A percentile compares a stretch with the other conserved stretches of the same genome.
Evolutionary conservation across 148 eudicot species (phyloP).

Genomic region (Nepenthes gracilis): DNA sequence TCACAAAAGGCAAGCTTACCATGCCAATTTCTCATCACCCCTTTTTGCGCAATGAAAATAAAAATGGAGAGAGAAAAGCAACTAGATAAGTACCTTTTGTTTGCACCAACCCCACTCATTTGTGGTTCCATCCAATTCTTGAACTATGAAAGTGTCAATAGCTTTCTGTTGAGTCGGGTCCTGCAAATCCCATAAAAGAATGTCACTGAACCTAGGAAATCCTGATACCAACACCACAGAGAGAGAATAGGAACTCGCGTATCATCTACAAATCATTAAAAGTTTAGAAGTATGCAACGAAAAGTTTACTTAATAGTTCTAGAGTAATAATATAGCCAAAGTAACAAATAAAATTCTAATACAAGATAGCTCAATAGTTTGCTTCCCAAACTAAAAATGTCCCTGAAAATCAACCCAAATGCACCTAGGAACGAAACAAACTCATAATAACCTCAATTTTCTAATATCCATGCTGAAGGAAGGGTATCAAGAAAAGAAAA

Average conservation of each 20-base stretch:
- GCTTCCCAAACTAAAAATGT: too few species aligned
- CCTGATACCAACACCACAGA: neutral
- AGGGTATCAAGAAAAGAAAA: neutral
- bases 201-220: neutral
- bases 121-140: slow-evolving; percentile 82
- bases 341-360: too few species aligned
- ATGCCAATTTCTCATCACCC: too few species aligned
- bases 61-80: slow-evolving; percentile 1
- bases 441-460: neutral
- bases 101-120: slow-evolving; percentile 99
- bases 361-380: too few species aligned
- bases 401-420: too few species aligned
- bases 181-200: slow-evolving; percentile 22
- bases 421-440: too few species aligned
- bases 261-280: too few species aligned
- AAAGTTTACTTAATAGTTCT: too few species aligned
- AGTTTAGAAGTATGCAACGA: too few species aligned
- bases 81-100: slow-evolving; percentile 59
- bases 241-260: neutral
- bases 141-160: slow-evolving; percentile 96
- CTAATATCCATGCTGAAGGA: neutral
- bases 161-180: slow-evolving; percentile 76
- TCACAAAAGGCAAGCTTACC: too few species aligned
- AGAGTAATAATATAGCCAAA: too few species aligned
- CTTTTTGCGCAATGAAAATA: neutral